A percentile compares a stretch with the other conserved stretches of the same genome.
These are phyloP conservation scores for Rhodotorula paludigena DNA, from an alignment of 768 basidiomycete genomes.

Conservation along the genomic window DNA sequence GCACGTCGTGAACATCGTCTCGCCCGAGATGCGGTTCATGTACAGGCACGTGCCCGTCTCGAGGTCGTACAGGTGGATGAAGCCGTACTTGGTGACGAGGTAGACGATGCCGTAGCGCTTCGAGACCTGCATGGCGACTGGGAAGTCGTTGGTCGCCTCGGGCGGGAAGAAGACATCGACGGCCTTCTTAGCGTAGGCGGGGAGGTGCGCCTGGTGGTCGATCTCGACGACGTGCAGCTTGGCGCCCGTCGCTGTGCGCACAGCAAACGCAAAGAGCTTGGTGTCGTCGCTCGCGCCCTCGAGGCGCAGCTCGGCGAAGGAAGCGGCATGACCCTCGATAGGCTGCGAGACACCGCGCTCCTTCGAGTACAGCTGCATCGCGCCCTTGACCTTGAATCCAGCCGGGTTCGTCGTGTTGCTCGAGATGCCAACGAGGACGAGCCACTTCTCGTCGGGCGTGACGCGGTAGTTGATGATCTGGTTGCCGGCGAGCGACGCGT, in stretches of 20 bases:
- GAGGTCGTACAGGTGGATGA: conserved; percentile 97
- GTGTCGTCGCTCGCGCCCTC: conserved; percentile 80
- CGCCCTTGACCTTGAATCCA: conserved; percentile 97
- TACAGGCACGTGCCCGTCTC: conserved; percentile 96
- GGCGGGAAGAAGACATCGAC: conserved; percentile 99
- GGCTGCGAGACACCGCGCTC: conserved; percentile 93
- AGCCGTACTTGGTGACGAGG: conserved; percentile 96
- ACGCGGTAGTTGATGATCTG: conserved; percentile 99
- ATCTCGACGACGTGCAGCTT: conserved; percentile 99
- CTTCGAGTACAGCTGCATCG: conserved; percentile 92
- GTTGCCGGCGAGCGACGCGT: conserved; percentile 83
- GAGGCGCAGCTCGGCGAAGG: conserved; percentile 84
- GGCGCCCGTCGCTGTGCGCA: conserved; percentile 92
- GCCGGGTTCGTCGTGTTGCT: conserved; percentile 86
- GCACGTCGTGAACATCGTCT: conserved; percentile 98
- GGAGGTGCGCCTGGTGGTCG: conserved; percentile 86
- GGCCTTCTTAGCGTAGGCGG: conserved; percentile 91
- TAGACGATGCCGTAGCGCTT: conserved; percentile 88
- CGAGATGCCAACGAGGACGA: conserved; percentile 90
- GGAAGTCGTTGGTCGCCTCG: conserved; percentile 96
- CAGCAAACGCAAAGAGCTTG: conserved; percentile 91
- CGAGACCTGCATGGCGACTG: conserved; percentile 98
- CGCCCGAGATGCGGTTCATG: conserved; percentile 99
- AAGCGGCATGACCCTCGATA: conserved; percentile 96
- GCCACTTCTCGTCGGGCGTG: conserved; percentile 91